phyloP scores from a whole-genome alignment of 495 filamentous ascomycete species.

The Tuber microsphaerosporum region DNA sequence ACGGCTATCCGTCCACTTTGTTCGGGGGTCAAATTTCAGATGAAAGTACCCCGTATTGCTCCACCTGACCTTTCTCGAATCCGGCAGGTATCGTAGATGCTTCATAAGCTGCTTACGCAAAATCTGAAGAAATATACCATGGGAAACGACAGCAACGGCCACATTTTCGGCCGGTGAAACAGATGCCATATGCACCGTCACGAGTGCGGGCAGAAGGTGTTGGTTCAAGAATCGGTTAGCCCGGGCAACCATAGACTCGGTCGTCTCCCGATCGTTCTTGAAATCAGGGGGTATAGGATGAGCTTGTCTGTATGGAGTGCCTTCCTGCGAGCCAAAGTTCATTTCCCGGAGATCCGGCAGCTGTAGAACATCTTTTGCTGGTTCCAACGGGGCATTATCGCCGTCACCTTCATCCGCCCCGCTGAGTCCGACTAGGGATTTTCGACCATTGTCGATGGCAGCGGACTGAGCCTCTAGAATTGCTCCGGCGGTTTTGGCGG shows the following conservation, averaged over 20 bases:
- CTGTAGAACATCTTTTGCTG: conserved; percentile 44
- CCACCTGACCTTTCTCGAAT: conserved; percentile 40
- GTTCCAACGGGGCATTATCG: conserved; percentile 19
- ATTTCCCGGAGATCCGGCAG: conserved; percentile 59
- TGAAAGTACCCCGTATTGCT: conserved; percentile 29
- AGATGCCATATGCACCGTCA: conserved; percentile 31
- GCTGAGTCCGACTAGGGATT: neutral
- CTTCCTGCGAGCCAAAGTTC: conserved; percentile 65
- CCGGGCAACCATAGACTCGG: conserved; percentile 58
- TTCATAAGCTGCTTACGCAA: conserved; percentile 58
- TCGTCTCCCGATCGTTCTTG: conserved; percentile 49
- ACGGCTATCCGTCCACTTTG: conserved; percentile 5
- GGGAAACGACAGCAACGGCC: conserved; percentile 63
- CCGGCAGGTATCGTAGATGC: conserved; percentile 45
- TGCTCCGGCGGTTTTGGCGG: conserved; percentile 61
- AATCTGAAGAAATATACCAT: conserved; percentile 68
- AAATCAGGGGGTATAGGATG: conserved; percentile 5
- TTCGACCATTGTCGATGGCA: conserved; percentile 7
- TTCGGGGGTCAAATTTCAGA: conserved; percentile 14
- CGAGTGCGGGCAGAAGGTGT: conserved; percentile 54
- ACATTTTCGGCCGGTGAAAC: conserved; percentile 24
- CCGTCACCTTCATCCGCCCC: conserved; percentile 7
- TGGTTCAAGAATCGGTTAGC: conserved; percentile 56
- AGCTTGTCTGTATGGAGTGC: conserved; percentile 47
- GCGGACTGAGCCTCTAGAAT: conserved; percentile 51